Base-by-base conservation (phyloP, 352 stramenopile genomes). In the Globisporangium uncinulatum region DNA sequence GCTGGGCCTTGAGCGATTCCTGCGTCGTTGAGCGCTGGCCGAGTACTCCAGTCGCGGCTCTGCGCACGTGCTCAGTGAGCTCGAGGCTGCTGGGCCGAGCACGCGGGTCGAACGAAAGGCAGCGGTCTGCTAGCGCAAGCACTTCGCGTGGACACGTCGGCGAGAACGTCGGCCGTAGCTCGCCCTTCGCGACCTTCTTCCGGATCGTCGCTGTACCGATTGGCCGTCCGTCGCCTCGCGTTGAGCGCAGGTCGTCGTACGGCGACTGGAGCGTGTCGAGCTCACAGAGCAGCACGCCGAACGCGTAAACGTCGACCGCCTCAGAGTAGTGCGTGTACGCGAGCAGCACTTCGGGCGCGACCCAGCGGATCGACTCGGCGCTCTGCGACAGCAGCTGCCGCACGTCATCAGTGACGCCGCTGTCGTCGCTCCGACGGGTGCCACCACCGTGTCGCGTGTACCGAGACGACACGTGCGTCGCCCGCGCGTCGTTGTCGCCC, bases 121-220 rank as follows among this genome's bases (percentile, higher is more conserved):
- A 86, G 31, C 53, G 54, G 15, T 46, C 51, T 14, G 62, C 70
- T 1, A 84, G 48, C 5, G 54, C 54, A 1, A 70, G 54, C 1
- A 84, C 61, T 20, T 57, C 62, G 1, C 52, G 34, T 19, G 71
- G 70, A 51, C 69, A 82, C 10, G 48, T 52, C 6, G 24, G 14
- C 2, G 66, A 65, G 34, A 84, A 72, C n/a, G 8, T 31, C 1
- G 71, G 74, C 6, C 50, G 57, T 19, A 84, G 44, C 7, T 60
- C 49, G 8, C 68, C 70, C 20, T 62, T 57, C 1, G 70, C 64
- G 17, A 82, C 71, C 15, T 55, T 47, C 24, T 70, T 64, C 15
- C 62, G 61, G 31, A 80, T 66, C 31, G 58, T 37, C 1, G 62
- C 29, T 43, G 74, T 69, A 31, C 21, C 53, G 8, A 67, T 19